Base-by-base conservation (phyloP, 2,329 filamentous ascomycete genomes). In the Daldinia sp. region DNA sequence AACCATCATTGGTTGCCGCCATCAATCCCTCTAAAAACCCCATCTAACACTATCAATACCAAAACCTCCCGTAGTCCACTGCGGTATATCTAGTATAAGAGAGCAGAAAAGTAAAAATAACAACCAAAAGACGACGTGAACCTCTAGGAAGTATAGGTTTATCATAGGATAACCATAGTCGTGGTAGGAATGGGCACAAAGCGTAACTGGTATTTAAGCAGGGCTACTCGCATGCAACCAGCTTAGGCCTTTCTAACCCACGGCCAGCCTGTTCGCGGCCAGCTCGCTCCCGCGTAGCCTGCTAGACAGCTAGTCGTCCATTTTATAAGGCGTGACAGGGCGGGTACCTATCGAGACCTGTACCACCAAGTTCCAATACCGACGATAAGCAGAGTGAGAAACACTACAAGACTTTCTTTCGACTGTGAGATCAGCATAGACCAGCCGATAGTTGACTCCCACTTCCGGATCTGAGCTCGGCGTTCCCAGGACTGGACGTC, bases 381-480 rank as follows among this genome's bases (percentile, higher is more conserved):
- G 10, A 85, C 65, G 2, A 81, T 72, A 35, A 86, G 63, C 48
- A 84, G 58, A 15, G 83, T 82, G 1, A 78, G 78, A 39, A 89
- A 74, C 10, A 85, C 76, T 63, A 81, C 73, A 2, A 84, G 84
- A 1, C 85, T 86, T 71, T 86, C 80, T 68, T 79, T 81, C 10
- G 87, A 88, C 71, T 85, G 85, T 78, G 85, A 87, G 44, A 88
- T 74, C 50, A 87, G 80, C 78, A 87, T 86, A 56, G 83, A 82
- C 84, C 85, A 87, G 6, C 87, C 87, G 1, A 85, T 82, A 53
- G 85, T 73, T 28, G 65, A 67, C 55, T 78, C 76, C 74, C 75
- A 79, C 20, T 74, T 76, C 68, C 76, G 78, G 67, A 77, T 72
- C 33, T 70, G 58, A 5, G 69, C 67, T 15, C 87, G 81, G 60